A percentile compares a stretch with the other conserved stretches of the same genome.
Evolutionary conservation across 2,329 filamentous ascomycete genomes (phyloP).

Genomic region (Teratosphaeria gauchensis): DNA sequence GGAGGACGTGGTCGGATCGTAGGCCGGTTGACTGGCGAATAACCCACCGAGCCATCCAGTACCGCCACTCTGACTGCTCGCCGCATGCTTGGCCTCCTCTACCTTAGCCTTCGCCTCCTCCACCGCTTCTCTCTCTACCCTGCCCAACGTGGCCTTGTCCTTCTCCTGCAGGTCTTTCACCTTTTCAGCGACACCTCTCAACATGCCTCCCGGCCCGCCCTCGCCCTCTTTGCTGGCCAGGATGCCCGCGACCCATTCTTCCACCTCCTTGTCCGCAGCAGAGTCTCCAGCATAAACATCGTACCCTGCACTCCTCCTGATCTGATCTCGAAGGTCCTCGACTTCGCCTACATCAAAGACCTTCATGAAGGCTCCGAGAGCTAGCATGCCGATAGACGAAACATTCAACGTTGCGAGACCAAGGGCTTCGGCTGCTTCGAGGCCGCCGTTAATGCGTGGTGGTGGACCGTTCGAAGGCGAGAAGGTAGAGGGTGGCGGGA

Average conservation of each 20-base stretch:
- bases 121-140: not conserved
- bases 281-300: slow-evolving; percentile 46
- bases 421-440: slow-evolving; percentile 74
- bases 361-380: slow-evolving; percentile 63
- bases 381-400: slow-evolving; percentile 62
- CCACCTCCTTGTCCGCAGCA: slow-evolving; percentile 44
- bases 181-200: not conserved
- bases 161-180: not conserved
- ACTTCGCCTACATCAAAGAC: slow-evolving; percentile 58
- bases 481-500: slow-evolving; percentile 63
- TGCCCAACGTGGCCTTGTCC: slow-evolving; percentile 1
- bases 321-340: slow-evolving; percentile 50
- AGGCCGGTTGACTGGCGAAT: not conserved
- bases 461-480: slow-evolving; percentile 46
- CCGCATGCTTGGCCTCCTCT: not conserved
- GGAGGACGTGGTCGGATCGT: not conserved
- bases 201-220: not conserved
- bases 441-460: slow-evolving; percentile 40
- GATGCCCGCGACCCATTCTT: slow-evolving; percentile 33
- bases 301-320: slow-evolving; percentile 46
- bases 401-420: slow-evolving; percentile 83
- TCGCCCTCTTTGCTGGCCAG: not conserved
- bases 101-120: not conserved
- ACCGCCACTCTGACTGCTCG: too few species aligned
- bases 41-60: not conserved